These are phyloP conservation scores for Nakazawaea ernobii DNA, from an alignment of 805 yeast genomes.

Conservation along the genomic window DNA sequence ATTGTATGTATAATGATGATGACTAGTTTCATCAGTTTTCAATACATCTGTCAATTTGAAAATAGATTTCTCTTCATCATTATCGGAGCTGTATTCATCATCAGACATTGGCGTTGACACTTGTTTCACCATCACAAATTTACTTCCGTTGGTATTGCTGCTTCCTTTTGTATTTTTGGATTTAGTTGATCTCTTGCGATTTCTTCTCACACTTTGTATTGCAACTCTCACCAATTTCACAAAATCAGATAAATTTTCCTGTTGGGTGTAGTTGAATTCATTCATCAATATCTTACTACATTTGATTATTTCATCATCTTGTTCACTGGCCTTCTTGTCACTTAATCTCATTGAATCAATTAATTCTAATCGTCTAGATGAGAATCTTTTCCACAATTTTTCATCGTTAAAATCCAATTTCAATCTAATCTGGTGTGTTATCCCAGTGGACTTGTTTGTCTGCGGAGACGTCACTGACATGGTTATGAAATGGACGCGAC, in stretches of 20 bases:
- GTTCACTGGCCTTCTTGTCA: slow-evolving; percentile 83
- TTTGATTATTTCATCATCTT: slow-evolving; percentile 70
- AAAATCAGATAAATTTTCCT: slow-evolving; percentile 59
- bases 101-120: slow-evolving; percentile 5
- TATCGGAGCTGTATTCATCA: not conserved
- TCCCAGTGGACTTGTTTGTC: slow-evolving; percentile 26
- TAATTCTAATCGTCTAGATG: slow-evolving; percentile 83
- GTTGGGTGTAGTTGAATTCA: slow-evolving; percentile 65
- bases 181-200: slow-evolving; percentile 60
- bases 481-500: not conserved
- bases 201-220: slow-evolving; percentile 86
- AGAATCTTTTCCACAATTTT: slow-evolving; percentile 79
- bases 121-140: slow-evolving; percentile 10
- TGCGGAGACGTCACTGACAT: not conserved
- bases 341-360: slow-evolving; percentile 65
- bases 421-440: slow-evolving; percentile 52
- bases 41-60: slow-evolving; percentile 9
- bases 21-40: not conserved
- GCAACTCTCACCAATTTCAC: slow-evolving; percentile 91
- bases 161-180: slow-evolving; percentile 12
- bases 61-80: not conserved
- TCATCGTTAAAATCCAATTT: slow-evolving; percentile 77
- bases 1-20: not conserved
- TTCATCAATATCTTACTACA: slow-evolving; percentile 73
- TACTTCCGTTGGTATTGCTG: not conserved